Base-by-base conservation (phyloP, 768 basidiomycete genomes). In the Suillus occidentalis region DNA sequence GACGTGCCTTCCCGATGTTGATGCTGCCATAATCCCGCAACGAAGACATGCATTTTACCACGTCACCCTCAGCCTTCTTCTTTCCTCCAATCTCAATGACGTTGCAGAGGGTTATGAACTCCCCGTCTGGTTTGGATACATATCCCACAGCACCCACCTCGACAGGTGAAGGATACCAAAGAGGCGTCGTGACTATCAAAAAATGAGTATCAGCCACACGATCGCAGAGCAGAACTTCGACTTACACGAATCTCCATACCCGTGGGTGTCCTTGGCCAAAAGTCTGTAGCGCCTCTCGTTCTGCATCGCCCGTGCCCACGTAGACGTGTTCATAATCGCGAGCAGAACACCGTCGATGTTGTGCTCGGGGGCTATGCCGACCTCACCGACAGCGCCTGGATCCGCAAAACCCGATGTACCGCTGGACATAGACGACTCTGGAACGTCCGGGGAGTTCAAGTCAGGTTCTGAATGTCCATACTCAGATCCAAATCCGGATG, bases 101-200 rank as follows among this genome's bases (percentile, higher is more conserved):
- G 73, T 92, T 90, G 76, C 92, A 87, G 8, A 94, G 79, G 9
- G 86, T 88, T 64, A 91, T 76, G 68, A 95, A 95, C 53, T 78
- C 75, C 3, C 92, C 92, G n/a, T 76, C 75, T 0, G 88, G 84
- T 68, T 88, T 90, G 40, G 80, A 81, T 31, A 93, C 76, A 72
- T 90, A 95, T 3, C 93, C 93, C 10, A 94, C 88, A 3, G 88
- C 86, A 8, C 92, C 93, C 3, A 93, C 76, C 14, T 81, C 73
- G 0, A 94, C 84, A 6, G 70, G 80, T 4, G 83, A 77, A 2
- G 92, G 92, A 6, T 79, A 81, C 92, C 92, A 95, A 7, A 93
- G 76, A 8, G 92, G 89, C 25, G 89, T 74, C 0, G 81, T 85
- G 65, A 91, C 88, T 89, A 53, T 31, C 10, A 61, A 60, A 22